These are phyloP conservation scores for Citrus maxima DNA, from an alignment of 345 rosid genomes.

Conservation along the genomic window DNA sequence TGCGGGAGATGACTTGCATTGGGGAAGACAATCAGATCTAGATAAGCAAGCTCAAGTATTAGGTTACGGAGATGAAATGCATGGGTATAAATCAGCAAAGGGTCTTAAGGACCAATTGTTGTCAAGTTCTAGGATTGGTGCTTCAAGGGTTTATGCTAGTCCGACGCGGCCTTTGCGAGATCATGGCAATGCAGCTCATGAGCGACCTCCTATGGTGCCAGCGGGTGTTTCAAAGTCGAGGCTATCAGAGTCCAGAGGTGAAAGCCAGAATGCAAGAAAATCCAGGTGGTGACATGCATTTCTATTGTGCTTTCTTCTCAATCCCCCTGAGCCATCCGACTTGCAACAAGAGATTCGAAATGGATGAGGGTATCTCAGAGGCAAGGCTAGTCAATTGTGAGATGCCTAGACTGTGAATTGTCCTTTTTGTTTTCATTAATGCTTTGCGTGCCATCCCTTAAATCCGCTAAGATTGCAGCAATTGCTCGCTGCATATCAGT, in stretches of 20 bases:
- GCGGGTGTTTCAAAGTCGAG: constrained; percentile 57
- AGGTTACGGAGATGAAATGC: constrained; percentile 55
- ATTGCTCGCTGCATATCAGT: constrained; percentile 14
- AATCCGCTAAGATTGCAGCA: constrained; percentile 24
- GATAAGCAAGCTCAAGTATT: constrained; percentile 44
- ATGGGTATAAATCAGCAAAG: constrained; percentile 56
- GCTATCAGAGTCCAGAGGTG: constrained; percentile 51
- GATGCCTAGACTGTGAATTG: constrained; percentile 10
- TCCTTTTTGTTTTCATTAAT: not conserved
- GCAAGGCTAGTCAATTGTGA: constrained; percentile 1
- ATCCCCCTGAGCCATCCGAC: not conserved
- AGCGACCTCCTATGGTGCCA: constrained; percentile 53
- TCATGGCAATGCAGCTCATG: constrained; percentile 29
- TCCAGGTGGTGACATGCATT: constrained; percentile 47
- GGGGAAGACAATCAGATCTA: constrained; percentile 51
- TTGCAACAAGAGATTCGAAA: not conserved
- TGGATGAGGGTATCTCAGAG: not conserved
- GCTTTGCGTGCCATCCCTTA: constrained; percentile 7
- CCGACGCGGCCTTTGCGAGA: constrained; percentile 41
- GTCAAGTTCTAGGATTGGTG: constrained; percentile 46
- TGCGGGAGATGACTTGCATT: constrained; percentile 44
- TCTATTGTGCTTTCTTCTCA: not conserved
- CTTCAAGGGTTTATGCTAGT: constrained; percentile 50
- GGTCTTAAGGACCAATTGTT: constrained; percentile 61
- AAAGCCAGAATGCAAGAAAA: constrained; percentile 51